These are phyloP conservation scores for Phytophthora brassicae DNA, from an alignment of 352 stramenopile genomes.

Conservation along the genomic window DNA sequence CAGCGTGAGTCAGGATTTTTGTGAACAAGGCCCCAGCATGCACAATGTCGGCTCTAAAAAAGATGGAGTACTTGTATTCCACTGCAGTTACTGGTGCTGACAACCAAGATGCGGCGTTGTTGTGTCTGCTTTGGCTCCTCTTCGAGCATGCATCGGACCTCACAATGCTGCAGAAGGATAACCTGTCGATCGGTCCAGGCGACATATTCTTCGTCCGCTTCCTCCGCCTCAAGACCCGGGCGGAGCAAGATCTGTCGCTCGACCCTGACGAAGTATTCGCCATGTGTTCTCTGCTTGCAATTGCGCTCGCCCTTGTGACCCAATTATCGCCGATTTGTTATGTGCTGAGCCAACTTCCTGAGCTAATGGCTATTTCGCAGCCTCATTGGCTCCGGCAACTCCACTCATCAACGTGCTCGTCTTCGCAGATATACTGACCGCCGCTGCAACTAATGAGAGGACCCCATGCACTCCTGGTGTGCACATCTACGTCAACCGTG, in stretches of 20 bases:
- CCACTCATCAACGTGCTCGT: constrained; percentile 1
- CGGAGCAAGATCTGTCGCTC: constrained; percentile 32
- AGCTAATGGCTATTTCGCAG: background rate
- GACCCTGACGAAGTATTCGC: constrained; percentile 22
- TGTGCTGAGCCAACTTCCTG: constrained; percentile 18
- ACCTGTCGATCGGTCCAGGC: constrained; percentile 19
- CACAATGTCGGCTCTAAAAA: constrained; percentile 7
- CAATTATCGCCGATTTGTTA: background rate
- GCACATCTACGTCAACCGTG: constrained; percentile 5
- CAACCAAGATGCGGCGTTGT: constrained; percentile 23
- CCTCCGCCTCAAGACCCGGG: constrained; percentile 27
- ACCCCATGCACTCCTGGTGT: background rate
- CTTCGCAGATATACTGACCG: background rate
- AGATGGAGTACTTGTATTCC: constrained; percentile 15
- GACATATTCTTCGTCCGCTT: too few species aligned
- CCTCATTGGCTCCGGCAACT: background rate
- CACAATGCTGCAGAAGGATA: constrained; percentile 19
- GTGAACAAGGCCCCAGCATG: constrained; percentile 11
- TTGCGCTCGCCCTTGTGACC: constrained; percentile 13
- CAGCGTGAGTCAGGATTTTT: constrained; percentile 4
- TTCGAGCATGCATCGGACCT: constrained; percentile 36
- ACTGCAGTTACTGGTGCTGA: background rate
- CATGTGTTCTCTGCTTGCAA: constrained; percentile 23
- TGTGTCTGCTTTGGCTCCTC: constrained; percentile 34
- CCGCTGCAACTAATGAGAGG: background rate